These are phyloP conservation scores for Kwoniella sp. DNA, from an alignment of 768 basidiomycete genomes.

Conservation along the genomic window DNA sequence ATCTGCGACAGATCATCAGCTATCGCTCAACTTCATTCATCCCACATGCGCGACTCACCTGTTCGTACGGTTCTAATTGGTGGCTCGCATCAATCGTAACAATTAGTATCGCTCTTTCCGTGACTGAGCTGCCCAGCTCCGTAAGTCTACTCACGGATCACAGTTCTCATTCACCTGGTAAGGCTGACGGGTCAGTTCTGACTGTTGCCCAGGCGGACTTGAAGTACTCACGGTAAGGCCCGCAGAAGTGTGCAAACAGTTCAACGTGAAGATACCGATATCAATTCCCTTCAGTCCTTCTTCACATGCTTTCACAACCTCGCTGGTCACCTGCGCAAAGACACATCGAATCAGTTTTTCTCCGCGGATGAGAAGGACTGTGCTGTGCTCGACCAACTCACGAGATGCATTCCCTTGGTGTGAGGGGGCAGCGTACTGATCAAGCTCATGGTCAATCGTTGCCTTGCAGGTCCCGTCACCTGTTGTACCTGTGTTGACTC, in stretches of 20 bases:
- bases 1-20: conserved; percentile 60
- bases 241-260: conserved; percentile 64
- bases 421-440: conserved; percentile 48
- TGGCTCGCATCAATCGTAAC: no score
- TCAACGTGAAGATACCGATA: conserved; percentile 86
- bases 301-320: conserved; percentile 68
- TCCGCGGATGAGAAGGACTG: neutral
- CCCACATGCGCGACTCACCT: neutral
- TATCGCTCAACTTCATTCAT: neutral
- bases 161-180: conserved; percentile 78
- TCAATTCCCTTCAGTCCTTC: conserved; percentile 70
- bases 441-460: neutral
- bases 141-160: conserved; percentile 63
- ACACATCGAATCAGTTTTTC: neutral
- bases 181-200: neutral
- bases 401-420: conserved; percentile 68
- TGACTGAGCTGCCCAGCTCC: conserved; percentile 10
- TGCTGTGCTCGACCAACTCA: neutral
- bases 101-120: conserved; percentile 50
- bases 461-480: neutral
- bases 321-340: conserved; percentile 64
- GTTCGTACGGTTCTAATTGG: conserved; percentile 14
- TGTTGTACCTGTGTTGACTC: conserved; percentile 9
- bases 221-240: conserved; percentile 63
- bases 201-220: conserved; percentile 68